phyloP scores from a whole-genome alignment of 768 basidiomycete species.

The Gyrodon lividus region DNA sequence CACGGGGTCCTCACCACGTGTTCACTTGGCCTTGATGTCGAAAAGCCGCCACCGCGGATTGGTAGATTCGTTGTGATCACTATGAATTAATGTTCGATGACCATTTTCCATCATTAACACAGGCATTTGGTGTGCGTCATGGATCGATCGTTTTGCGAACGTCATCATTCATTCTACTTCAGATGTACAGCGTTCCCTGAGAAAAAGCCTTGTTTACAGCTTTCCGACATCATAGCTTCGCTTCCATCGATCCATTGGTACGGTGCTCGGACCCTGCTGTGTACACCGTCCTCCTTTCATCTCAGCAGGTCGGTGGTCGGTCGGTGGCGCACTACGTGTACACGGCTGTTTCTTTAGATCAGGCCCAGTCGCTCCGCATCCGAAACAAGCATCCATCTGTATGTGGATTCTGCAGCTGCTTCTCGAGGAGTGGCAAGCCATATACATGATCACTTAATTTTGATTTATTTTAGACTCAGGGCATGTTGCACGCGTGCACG shows the following conservation, averaged over 20 bases:
- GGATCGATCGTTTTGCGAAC: not conserved
- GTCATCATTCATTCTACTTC: not conserved
- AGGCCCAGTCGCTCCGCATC: not conserved
- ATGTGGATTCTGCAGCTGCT: not conserved
- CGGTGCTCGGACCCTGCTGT: no score
- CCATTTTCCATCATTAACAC: not conserved
- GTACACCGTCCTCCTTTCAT: not conserved
- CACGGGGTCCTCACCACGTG: not conserved
- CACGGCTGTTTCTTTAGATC: not conserved
- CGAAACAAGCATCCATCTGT: not conserved
- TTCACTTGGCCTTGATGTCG: not conserved
- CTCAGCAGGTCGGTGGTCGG: not conserved
- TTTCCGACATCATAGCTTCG: not conserved
- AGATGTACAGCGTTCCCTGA: not conserved
- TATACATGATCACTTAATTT: not conserved
- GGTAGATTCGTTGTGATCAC: not conserved
- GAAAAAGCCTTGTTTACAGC: not conserved
- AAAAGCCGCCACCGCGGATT: not conserved
- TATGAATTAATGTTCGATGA: not conserved
- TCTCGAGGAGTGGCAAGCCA: not conserved
- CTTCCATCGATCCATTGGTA: not conserved
- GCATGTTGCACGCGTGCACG: not conserved
- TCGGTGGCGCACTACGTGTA: not conserved
- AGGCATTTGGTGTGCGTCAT: not conserved
- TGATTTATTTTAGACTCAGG: not conserved